Evolutionary conservation across 805 yeast species (phyloP), one percentile per base, ranked within the genome.

Genomic region (Yarrowia phangngaensis): DNA sequence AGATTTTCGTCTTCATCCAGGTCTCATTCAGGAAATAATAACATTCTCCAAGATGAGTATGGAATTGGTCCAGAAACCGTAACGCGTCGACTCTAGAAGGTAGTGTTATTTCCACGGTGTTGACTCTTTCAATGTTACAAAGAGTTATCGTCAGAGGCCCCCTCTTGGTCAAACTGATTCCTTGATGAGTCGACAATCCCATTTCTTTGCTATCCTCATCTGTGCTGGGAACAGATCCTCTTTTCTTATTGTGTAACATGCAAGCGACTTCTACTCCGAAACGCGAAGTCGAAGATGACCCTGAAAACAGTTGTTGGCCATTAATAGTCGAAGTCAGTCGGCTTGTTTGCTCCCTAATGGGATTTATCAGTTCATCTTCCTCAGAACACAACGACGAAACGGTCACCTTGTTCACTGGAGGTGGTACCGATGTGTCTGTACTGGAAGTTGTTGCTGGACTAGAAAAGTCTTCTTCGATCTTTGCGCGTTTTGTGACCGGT

Each of bases 21-120:
- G 43, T 40, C 3, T 38, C 31, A 45, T 57, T 57, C 46, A 55
- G 51, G 27, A 55, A 57, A 38, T 57, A 57, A 29, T 55, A 57
- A 33, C 58, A 52, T 6, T 50, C 55, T 13, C 54, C 41, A 12
- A 57, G 26, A 29, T 47, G 56, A 9, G 33, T 30, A 11, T 54
- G 47, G 22, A 55, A 56, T 13, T 35, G 46, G 6, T 30, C 46
- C 14, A 43, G 32, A 19, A 53, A 56, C 8, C 26, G 36, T 8
- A 52, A 31, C 11, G 57, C 57, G 13, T 48, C 36, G 4, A 52
- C 52, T 13, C 51, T 47, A 4, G 53, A 15, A 1, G 60, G 59
- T 20, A 57, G 43, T 5, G 43, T 48, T 19, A 56, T 46, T 1
- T 17, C 47, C 6, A 55, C 48, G 9, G 14, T 9, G 11, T 9